phyloP scores from a whole-genome alignment of 2,329 filamentous ascomycete genomes.

The Tolypocladium album region DNA sequence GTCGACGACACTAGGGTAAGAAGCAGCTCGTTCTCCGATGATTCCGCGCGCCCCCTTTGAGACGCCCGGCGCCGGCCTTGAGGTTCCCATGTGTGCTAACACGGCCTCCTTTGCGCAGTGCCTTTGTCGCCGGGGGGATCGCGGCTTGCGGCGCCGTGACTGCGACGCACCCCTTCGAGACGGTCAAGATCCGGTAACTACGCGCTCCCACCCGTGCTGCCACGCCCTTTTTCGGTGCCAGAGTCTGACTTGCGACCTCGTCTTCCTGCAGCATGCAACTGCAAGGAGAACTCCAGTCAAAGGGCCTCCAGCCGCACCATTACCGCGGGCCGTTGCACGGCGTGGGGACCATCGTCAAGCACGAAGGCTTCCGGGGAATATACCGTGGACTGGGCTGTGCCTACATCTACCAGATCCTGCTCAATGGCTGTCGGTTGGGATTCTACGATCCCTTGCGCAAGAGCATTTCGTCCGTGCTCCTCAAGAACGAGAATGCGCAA shows the following conservation, averaged over 20 bases:
- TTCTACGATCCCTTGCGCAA: conserved; percentile 95
- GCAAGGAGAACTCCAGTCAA: conserved; percentile 87
- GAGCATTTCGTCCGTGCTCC: conserved; percentile 56
- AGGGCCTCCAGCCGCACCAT: conserved; percentile 72
- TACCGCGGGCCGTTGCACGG: conserved; percentile 91
- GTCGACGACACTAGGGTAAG: conserved; percentile 29
- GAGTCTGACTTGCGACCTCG: background rate
- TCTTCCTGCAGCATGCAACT: conserved; percentile 63
- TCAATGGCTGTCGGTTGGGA: conserved; percentile 92
- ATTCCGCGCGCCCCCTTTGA: conserved; percentile 3
- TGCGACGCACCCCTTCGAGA: conserved; percentile 96
- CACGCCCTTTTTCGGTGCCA: background rate
- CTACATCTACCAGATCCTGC: conserved; percentile 90
- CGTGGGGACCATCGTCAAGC: conserved; percentile 76
- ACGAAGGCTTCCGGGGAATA: conserved; percentile 78
- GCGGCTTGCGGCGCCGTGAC: conserved; percentile 96
- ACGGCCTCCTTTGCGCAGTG: conserved; percentile 32
- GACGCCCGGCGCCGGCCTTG: background rate
- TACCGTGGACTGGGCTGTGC: conserved; percentile 85
- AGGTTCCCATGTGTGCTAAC: conserved; percentile 3
- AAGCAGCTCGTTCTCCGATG: background rate
- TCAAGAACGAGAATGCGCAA: conserved; percentile 64
- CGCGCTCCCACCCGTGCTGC: background rate
- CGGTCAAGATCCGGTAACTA: conserved; percentile 87
- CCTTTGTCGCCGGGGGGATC: conserved; percentile 92